Evolutionary conservation across 495 filamentous ascomycete species (phyloP).

Genomic region (Penicillium mononematosum): DNA sequence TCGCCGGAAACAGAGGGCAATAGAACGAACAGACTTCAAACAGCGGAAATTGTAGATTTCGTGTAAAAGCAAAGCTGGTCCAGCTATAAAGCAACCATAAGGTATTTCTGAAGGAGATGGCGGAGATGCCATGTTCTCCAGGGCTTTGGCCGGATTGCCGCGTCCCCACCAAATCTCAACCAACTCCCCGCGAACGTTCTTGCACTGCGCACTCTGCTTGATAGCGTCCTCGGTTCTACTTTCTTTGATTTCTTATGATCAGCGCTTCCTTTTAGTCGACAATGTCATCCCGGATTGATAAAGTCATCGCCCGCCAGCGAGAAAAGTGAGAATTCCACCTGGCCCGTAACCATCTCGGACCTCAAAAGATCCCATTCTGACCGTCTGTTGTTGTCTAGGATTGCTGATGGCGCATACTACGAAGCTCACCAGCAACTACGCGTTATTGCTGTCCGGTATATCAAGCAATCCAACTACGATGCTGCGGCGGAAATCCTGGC

Average conservation of each 20-base stretch:
- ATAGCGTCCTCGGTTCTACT: constrained; percentile 2
- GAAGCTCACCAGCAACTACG: constrained; percentile 97
- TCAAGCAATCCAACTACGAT: constrained; percentile 77
- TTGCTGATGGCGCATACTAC: constrained; percentile 89
- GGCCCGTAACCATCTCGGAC: neutral
- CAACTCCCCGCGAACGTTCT: constrained; percentile 16
- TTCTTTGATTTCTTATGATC: neutral
- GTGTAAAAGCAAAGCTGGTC: neutral
- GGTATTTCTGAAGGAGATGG: constrained; percentile 4
- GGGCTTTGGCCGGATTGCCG: constrained; percentile 5
- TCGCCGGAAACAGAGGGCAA: constrained; percentile 2
- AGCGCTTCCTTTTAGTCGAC: constrained; percentile 1
- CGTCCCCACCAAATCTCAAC: constrained; percentile 26
- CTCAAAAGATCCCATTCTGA: constrained; percentile 14
- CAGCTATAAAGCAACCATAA: neutral
- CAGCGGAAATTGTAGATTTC: neutral
- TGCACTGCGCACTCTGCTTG: neutral
- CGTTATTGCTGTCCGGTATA: constrained; percentile 87
- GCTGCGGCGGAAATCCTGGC: constrained; percentile 84
- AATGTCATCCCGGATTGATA: constrained; percentile 68
- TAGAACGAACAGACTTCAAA: neutral
- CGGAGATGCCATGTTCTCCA: constrained; percentile 9
- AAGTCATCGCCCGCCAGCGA: constrained; percentile 68
- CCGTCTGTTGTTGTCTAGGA: constrained; percentile 50
- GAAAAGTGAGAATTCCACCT: constrained; percentile 53